These are phyloP conservation scores for Acacia acuminata DNA, from an alignment of 306 rosid species.

Conservation along the genomic window DNA sequence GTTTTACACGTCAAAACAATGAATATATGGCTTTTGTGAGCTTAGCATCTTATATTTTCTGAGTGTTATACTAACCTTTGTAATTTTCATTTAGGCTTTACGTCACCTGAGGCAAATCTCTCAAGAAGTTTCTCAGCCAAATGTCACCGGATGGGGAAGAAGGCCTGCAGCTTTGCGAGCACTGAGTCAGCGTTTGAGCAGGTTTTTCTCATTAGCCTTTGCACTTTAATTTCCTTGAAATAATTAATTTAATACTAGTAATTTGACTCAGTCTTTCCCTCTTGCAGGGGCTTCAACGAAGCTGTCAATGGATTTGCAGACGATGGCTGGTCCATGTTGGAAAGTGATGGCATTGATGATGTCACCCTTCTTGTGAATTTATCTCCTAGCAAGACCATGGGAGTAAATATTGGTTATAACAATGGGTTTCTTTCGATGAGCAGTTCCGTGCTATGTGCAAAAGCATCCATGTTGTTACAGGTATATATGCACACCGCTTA, in stretches of 20 bases:
- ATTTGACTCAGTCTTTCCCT: background rate
- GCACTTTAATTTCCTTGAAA: background rate
- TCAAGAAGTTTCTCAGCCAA: slow-evolving; percentile 96
- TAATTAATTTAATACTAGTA: background rate
- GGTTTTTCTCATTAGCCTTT: slow-evolving; percentile 44
- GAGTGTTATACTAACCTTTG: slow-evolving; percentile 4
- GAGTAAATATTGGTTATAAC: slow-evolving; percentile 59
- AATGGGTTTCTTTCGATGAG: slow-evolving; percentile 75
- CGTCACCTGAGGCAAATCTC: slow-evolving; percentile 94
- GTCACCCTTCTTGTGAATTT: slow-evolving; percentile 90
- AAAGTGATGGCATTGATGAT: slow-evolving; percentile 94
- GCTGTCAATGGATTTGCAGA: slow-evolving; percentile 92
- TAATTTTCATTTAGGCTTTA: slow-evolving; percentile 62
- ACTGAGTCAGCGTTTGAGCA: slow-evolving; percentile 88
- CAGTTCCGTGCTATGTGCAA: slow-evolving; percentile 86
- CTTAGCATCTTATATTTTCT: background rate
- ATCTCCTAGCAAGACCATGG: slow-evolving; percentile 88
- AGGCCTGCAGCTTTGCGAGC: slow-evolving; percentile 90
- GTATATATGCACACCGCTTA: slow-evolving; percentile 37
- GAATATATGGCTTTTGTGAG: background rate
- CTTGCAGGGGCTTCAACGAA: slow-evolving; percentile 91
- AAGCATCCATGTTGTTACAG: slow-evolving; percentile 96
- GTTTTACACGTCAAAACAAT: slow-evolving; percentile 1
- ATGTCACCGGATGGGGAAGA: slow-evolving; percentile 89
- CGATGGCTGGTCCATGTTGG: slow-evolving; percentile 96